Conservation (phyloP, 1,139 yeast species). For the Scheffersomyces illinoinensis region DNA sequence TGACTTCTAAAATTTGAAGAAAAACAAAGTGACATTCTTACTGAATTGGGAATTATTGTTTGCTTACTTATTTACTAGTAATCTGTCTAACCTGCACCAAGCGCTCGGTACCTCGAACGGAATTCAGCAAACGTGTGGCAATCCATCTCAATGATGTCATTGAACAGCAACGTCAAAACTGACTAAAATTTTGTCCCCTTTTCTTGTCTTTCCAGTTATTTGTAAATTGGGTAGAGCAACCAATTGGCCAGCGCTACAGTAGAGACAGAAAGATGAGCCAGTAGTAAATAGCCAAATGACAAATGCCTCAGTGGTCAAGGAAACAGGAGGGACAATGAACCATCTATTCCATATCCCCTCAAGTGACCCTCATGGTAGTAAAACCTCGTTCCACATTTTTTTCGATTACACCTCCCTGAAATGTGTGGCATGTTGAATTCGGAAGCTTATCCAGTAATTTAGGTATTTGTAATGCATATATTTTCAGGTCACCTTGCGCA, state of each 20-base stretch:
- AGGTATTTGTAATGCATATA: neutral
- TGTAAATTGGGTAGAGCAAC: neutral
- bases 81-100: neutral
- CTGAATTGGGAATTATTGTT: neutral
- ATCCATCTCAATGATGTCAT: neutral
- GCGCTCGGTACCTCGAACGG: neutral
- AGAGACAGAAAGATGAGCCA: neutral
- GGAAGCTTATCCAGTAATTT: neutral
- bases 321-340: neutral
- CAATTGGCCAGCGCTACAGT: neutral
- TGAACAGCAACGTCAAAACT: neutral
- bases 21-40: neutral
- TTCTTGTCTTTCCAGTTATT: neutral
- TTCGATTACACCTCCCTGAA: neutral
- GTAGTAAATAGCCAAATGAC: neutral
- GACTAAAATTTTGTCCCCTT: neutral
- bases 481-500: neutral
- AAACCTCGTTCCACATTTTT: neutral
- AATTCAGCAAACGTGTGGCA: neutral
- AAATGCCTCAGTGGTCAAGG: neutral
- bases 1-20: neutral
- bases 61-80: neutral
- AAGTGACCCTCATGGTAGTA: neutral
- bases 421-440: neutral
- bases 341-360: neutral